phyloP scores from a whole-genome alignment of 768 basidiomycete species.

The Cubamyces lactineus region DNA sequence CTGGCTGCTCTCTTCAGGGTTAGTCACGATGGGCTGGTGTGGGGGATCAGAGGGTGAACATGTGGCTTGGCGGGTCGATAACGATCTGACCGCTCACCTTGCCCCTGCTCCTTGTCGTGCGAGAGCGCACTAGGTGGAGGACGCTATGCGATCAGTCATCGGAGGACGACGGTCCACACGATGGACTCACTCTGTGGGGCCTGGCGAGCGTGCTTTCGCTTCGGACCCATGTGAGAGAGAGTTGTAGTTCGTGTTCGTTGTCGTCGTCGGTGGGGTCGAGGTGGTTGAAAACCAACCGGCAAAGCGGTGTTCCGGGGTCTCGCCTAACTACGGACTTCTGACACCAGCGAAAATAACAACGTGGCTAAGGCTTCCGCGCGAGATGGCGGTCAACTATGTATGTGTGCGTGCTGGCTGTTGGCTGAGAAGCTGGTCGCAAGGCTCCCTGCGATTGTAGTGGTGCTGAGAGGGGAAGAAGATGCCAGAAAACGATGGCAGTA shows the following conservation, averaged over 20 bases:
- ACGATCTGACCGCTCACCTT: constrained; percentile 45
- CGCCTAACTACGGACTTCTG: constrained; percentile 30
- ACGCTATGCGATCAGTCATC: constrained; percentile 30
- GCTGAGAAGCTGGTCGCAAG: background rate
- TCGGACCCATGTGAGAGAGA: constrained; percentile 44
- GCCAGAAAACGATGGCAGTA: constrained; percentile 9
- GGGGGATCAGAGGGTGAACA: constrained; percentile 4
- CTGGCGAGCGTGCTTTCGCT: constrained; percentile 42
- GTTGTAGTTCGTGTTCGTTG: constrained; percentile 26
- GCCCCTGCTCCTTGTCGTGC: constrained; percentile 60
- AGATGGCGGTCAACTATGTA: background rate
- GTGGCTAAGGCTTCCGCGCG: constrained; percentile 7
- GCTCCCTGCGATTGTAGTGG: background rate
- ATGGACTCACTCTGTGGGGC: constrained; percentile 44
- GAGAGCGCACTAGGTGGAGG: constrained; percentile 50
- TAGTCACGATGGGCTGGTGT: constrained; percentile 36
- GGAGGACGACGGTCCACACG: constrained; percentile 16
- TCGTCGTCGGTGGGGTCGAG: constrained; percentile 21
- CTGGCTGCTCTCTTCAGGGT: constrained; percentile 66
- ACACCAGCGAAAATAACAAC: constrained; percentile 23
- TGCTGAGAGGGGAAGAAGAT: background rate
- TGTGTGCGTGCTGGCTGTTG: background rate
- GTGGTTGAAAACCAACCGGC: constrained; percentile 39
- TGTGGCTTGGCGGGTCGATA: constrained; percentile 13
- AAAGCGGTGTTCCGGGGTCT: constrained; percentile 35